A percentile compares a stretch with the other conserved stretches of the same genome.
phyloP scores from a whole-genome alignment of 2,329 filamentous ascomycete species.

The Pseudomassariella vexata region DNA sequence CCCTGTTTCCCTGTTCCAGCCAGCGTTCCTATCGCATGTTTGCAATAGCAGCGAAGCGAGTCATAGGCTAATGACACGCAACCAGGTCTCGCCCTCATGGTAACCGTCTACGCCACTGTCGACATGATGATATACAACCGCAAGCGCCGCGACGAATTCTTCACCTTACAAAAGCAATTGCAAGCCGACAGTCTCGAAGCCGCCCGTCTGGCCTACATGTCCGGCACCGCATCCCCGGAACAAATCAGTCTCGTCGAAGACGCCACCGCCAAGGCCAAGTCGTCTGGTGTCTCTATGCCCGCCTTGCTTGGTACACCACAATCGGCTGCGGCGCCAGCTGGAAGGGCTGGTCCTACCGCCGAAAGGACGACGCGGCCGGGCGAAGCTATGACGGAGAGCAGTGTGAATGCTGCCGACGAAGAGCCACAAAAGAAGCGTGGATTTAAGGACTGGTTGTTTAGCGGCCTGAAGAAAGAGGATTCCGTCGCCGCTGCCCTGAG shows the following conservation, averaged over 20 bases:
- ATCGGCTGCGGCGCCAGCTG: slow-evolving; percentile 8
- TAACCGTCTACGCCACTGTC: slow-evolving; percentile 53
- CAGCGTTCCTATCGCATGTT: not conserved
- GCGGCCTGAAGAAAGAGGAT: slow-evolving; percentile 31
- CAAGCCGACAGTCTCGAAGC: slow-evolving; percentile 49
- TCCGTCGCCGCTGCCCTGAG: slow-evolving; percentile 14
- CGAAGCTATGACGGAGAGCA: slow-evolving; percentile 15
- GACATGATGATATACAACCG: slow-evolving; percentile 59
- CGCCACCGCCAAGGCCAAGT: slow-evolving; percentile 42
- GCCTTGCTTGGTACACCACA: slow-evolving; percentile 42
- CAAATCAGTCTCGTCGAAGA: slow-evolving; percentile 53
- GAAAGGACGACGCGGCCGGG: slow-evolving; percentile 17
- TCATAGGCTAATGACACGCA: too few relatives aligned
- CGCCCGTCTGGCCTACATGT: slow-evolving; percentile 56
- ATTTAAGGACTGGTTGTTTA: slow-evolving; percentile 30
- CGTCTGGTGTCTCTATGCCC: slow-evolving; percentile 40
- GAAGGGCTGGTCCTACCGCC: slow-evolving; percentile 10
- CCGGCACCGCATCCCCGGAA: slow-evolving; percentile 49
- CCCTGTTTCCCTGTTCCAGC: not conserved
- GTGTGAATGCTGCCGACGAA: slow-evolving; percentile 11
- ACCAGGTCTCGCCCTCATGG: slow-evolving; percentile 46
- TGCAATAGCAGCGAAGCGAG: too few relatives aligned
- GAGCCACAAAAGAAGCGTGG: slow-evolving; percentile 16
- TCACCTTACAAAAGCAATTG: slow-evolving; percentile 48
- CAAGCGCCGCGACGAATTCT: slow-evolving; percentile 53